A percentile compares a stretch with the other conserved stretches of the same genome.
These are phyloP conservation scores for Penicillium malachiteum DNA, from an alignment of 495 filamentous ascomycete genomes.

Conservation along the genomic window DNA sequence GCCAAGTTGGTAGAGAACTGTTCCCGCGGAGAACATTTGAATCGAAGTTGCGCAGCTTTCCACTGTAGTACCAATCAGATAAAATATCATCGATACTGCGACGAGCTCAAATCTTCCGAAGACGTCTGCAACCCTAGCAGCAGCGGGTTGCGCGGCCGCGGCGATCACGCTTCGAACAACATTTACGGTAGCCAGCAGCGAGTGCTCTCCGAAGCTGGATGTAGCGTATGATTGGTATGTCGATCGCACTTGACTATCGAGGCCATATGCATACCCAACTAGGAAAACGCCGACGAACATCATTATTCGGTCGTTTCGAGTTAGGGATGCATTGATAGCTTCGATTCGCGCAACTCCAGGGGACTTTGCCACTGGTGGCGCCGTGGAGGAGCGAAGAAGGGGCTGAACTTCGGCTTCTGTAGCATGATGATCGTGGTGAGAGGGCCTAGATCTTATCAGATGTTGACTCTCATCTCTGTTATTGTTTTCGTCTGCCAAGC, in stretches of 20 bases:
- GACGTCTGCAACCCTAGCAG: slow-evolving; percentile 6
- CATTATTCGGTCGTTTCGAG: background rate
- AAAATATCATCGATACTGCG: slow-evolving; percentile 7
- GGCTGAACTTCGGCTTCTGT: slow-evolving; percentile 1
- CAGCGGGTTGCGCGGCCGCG: slow-evolving; percentile 10
- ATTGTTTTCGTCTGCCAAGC: background rate
- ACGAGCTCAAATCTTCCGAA: slow-evolving; percentile 12
- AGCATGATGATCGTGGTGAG: background rate
- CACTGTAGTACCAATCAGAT: slow-evolving; percentile 7
- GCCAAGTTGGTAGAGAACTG: slow-evolving; percentile 3
- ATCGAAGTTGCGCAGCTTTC: slow-evolving; percentile 4
- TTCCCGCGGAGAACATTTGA: slow-evolving; percentile 6
- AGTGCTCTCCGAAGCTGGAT: slow-evolving; percentile 11
- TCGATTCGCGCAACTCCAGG: slow-evolving; percentile 11
- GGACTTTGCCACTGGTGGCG: background rate
- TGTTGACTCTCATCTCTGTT: background rate
- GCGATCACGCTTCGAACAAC: slow-evolving; percentile 9
- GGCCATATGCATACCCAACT: slow-evolving; percentile 9
- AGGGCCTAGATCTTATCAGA: background rate
- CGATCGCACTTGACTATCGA: slow-evolving; percentile 7
- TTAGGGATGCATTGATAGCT: slow-evolving; percentile 1
- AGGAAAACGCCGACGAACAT: slow-evolving; percentile 10
- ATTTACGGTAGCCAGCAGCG: slow-evolving; percentile 10
- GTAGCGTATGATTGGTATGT: slow-evolving; percentile 13
- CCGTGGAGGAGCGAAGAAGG: background rate